Evolutionary conservation across 2,329 filamentous ascomycete species (phyloP).

Genomic region (Ceratocystis huliohia): DNA sequence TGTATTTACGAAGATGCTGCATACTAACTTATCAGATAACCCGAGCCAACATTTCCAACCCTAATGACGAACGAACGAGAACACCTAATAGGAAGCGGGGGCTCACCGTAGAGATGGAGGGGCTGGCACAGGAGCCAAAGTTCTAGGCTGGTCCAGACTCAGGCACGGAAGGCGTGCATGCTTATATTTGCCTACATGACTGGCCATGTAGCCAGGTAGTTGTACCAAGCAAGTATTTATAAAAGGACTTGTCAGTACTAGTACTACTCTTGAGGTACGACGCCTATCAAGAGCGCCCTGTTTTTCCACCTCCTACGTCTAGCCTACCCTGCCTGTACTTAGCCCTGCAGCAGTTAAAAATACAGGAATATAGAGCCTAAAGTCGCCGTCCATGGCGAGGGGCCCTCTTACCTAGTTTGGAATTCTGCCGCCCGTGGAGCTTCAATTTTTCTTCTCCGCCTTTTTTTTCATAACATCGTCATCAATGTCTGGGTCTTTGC

Average conservation of each 20-base stretch:
- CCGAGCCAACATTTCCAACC: too few species aligned
- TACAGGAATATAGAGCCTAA: not conserved
- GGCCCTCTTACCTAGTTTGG: not conserved
- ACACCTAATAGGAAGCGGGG: too few species aligned
- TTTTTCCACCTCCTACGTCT: not conserved
- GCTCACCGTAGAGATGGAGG: not conserved
- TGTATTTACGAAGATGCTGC: not conserved
- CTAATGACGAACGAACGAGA: too few species aligned
- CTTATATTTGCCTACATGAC: too few species aligned
- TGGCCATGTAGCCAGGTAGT: too few species aligned
- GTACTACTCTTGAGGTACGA: too few species aligned
- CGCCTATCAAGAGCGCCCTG: not conserved
- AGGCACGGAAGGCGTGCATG: too few species aligned
- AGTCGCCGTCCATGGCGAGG: not conserved
- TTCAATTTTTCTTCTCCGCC: conserved; percentile 5
- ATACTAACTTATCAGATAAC: too few species aligned
- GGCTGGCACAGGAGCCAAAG: not conserved
- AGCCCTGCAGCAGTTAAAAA: not conserved
- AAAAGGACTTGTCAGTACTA: too few species aligned
- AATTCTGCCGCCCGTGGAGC: conserved; percentile 4
- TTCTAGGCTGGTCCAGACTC: not conserved
- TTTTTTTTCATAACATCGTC: not conserved
- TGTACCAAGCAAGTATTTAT: too few species aligned
- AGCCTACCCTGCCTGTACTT: not conserved
- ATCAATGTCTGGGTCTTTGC: not conserved